A percentile compares a stretch with the other conserved stretches of the same genome.
Evolutionary conservation across 2,329 filamentous ascomycete genomes (phyloP).

Genomic region (Colletotrichum sp.): DNA sequence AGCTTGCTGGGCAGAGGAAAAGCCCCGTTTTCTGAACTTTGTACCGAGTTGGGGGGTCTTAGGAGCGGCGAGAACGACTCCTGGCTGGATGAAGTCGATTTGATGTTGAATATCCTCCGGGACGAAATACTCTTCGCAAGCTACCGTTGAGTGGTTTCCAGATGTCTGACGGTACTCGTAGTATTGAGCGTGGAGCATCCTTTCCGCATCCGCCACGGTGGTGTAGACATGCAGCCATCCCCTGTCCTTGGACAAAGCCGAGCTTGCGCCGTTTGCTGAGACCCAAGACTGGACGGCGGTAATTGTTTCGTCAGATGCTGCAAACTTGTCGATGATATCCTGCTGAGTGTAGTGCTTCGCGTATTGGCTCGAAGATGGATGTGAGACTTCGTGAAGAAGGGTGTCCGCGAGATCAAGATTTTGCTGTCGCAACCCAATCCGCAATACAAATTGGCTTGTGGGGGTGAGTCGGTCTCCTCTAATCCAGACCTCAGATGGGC

Average conservation of each 20-base stretch:
- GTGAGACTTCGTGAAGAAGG: neutral
- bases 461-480: neutral
- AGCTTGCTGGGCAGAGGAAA: neutral
- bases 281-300: neutral
- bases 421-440: neutral
- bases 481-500: neutral
- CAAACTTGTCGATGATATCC: neutral
- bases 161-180: neutral
- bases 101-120: neutral
- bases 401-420: neutral
- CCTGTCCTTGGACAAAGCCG: neutral
- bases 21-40: neutral
- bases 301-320: neutral
- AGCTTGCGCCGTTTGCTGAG: neutral
- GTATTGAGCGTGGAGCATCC: neutral
- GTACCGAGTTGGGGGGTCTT: neutral
- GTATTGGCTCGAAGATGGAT: neutral
- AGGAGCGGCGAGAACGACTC: neutral
- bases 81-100: neutral
- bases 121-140: neutral
- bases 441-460: neutral
- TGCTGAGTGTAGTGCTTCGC: neutral
- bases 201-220: neutral
- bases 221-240: neutral
- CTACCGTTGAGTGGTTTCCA: neutral